Percentiles rank a stretch among this genome's conserved stretches.
These are phyloP conservation scores for Suhomyces maxii DNA, from an alignment of 1,139 yeast genomes.

Conservation along the genomic window DNA sequence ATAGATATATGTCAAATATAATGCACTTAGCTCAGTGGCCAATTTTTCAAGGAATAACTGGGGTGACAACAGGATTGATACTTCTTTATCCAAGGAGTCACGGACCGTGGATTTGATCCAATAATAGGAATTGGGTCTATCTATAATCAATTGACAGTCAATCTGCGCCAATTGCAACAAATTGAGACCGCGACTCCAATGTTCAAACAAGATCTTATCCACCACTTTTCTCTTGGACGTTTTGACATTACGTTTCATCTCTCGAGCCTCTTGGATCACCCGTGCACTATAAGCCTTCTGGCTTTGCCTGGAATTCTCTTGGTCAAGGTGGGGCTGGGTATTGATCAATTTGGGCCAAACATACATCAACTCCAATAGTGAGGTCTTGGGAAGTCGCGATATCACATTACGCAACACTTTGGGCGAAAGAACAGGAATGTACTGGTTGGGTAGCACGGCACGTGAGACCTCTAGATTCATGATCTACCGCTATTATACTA, in stretches of 20 bases:
- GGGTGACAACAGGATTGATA: slow-evolving; percentile 41
- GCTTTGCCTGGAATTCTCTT: slow-evolving; percentile 12
- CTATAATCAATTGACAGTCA: slow-evolving; percentile 64
- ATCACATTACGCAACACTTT: slow-evolving; percentile 26
- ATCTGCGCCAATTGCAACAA: slow-evolving; percentile 70
- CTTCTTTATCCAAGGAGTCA: slow-evolving; percentile 36
- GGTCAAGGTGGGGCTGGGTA: slow-evolving; percentile 38
- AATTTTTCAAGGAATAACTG: slow-evolving; percentile 48
- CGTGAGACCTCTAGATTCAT: neutral
- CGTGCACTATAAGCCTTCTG: slow-evolving; percentile 30
- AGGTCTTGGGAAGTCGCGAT: slow-evolving; percentile 33
- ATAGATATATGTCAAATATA: slow-evolving; percentile 60
- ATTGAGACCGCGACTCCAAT: slow-evolving; percentile 66
- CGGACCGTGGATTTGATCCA: slow-evolving; percentile 64
- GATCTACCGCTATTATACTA: neutral
- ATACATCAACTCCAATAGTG: slow-evolving; percentile 33
- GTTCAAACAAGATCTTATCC: slow-evolving; percentile 52
- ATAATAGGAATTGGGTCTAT: slow-evolving; percentile 48
- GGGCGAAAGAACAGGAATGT: slow-evolving; percentile 35
- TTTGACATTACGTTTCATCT: slow-evolving; percentile 14
- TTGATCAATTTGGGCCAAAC: slow-evolving; percentile 39
- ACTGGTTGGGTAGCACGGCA: slow-evolving; percentile 38
- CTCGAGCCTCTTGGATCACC: slow-evolving; percentile 22
- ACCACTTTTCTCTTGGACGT: slow-evolving; percentile 46
- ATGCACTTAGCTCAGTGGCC: slow-evolving; percentile 45